Evolutionary conservation across 2,329 filamentous ascomycete genomes (phyloP), one percentile per base, ranked within the genome.

Genomic region (Ceratocystis papillata): DNA sequence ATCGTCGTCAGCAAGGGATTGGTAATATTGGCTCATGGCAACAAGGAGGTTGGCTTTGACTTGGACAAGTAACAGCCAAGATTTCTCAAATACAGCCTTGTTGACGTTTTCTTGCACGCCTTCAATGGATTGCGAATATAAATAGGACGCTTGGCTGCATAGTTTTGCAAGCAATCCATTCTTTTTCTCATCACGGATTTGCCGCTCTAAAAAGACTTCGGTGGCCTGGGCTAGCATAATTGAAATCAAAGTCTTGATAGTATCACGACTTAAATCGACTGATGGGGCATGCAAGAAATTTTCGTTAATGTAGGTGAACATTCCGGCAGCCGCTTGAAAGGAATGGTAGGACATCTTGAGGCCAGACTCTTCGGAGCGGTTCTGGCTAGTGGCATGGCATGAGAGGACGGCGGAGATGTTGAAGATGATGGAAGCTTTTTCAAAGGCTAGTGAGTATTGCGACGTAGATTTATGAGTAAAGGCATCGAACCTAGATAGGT

Each of bases 301-400:
- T 77, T 99, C 94, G 76, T 99, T 99, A 79, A 99, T 99, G 73
- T 99, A 99, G 64, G 93, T 97, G 76, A 97, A 99, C 94, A 99
- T 99, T 78, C 94, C 94, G 8, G 94, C 94, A 6, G 93, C 92
- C 50, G 94, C 94, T 76, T 99, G 94, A 78, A 97, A 97, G 22
- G 92, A 96, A 76, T 99, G 93, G 74, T 97, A 99, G 20, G 94
- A 90, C 15, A 91, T 93, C 78, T 99, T 99, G 74, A 97, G 83
- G 44, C 93, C 93, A 5, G 88, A 83, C 73, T 99, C 94, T 74
- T 97, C 92, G 69, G 89, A 88, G 62, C 94, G 86, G 71, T 94
- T 92, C 77, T 99, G 95, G 73, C 89, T 83, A 55, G 93, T 91
- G 68, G 93, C 94, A 80, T 99, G 90, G 73, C 93, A 96, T 65